Base-by-base conservation (phyloP, 2,329 filamentous ascomycete genomes). In the Ophiostoma sp. region DNA sequence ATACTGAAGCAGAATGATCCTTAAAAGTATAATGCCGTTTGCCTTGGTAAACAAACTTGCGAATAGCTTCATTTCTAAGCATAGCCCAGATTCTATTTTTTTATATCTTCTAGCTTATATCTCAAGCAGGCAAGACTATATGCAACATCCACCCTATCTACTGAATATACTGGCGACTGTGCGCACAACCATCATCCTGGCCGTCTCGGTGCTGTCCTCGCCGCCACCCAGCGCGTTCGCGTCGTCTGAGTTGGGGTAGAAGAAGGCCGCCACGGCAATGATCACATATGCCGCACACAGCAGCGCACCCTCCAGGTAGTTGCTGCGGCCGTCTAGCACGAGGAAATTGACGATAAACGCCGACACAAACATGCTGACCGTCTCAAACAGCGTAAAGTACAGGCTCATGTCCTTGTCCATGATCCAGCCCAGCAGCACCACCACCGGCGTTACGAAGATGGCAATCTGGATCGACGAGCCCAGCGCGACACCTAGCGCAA, bases 331-430 rank as follows among this genome's bases (percentile, higher is more conserved):
- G 73, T 90, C 89, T 41, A 90, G 82, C 67, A 92, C 88, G n/a
- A 92, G 79, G 73, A 91, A 87, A 76, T 91, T 91, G 74, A 92
- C 89, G 64, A 92, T 85, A 69, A 92, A 81, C 3, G 89, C 88
- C 2, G 83, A 86, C 4, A 90, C 84, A 74, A 92, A 89, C 73
- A 92, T 83, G 49, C 87, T 86, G 27, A 91, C 86, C 0, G 89
- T 91, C 78, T 92, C 89, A 75, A 92, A 92, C 47, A 88, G 83
- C 73, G 88, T 88, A 77, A 92, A 92, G 72, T 89, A 88, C 65
- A 92, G 81, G n/a, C 85, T 81, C 76, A 88, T 82, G 27, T 85
- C 81, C 52, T 81, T 81, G 12, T 79, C 74, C 72, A 88, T 77
- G 70, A 79, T 79, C 86, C 86, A 88, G 14, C 84, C 85, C 9